These are phyloP conservation scores for Nakaseomyces delphensis DNA, from an alignment of 1,139 yeast species.

Conservation along the genomic window DNA sequence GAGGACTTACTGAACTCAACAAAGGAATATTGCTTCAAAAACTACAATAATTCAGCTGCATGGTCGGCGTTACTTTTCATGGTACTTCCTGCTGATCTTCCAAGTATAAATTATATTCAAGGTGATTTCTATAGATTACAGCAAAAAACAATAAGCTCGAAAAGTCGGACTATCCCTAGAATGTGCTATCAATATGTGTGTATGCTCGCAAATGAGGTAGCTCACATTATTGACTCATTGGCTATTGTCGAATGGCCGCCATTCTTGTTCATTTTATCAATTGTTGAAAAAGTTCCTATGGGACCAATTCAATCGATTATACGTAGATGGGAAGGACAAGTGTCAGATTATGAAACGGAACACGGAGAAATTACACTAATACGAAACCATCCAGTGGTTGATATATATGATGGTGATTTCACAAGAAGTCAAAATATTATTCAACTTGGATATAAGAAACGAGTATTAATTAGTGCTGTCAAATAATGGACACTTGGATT, in stretches of 20 bases:
- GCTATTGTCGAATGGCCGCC: constrained; percentile 22
- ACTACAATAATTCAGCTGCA: constrained; percentile 38
- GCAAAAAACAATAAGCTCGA: neutral
- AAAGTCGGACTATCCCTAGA: neutral
- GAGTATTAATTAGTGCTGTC: constrained; percentile 5
- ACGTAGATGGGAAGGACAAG: constrained; percentile 15
- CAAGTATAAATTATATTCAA: neutral
- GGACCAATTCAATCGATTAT: neutral
- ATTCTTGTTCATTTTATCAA: constrained; percentile 16
- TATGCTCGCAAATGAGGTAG: neutral
- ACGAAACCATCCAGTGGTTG: constrained; percentile 14
- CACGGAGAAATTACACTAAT: constrained; percentile 10
- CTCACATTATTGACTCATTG: neutral
- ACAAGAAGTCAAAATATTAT: constrained; percentile 8
- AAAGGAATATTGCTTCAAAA: constrained; percentile 30
- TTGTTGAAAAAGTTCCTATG: neutral
- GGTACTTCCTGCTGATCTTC: constrained; percentile 10
- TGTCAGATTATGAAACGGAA: constrained; percentile 13
- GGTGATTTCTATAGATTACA: constrained; percentile 4
- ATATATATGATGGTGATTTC: constrained; percentile 9
- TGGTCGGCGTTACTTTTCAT: constrained; percentile 33
- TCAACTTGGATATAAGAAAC: constrained; percentile 17
- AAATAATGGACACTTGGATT: no score
- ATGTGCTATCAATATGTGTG: neutral
- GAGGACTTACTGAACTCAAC: constrained; percentile 15